These are phyloP conservation scores for Penstemon davidsonii DNA, from an alignment of 257 asterid genomes.

Conservation along the genomic window DNA sequence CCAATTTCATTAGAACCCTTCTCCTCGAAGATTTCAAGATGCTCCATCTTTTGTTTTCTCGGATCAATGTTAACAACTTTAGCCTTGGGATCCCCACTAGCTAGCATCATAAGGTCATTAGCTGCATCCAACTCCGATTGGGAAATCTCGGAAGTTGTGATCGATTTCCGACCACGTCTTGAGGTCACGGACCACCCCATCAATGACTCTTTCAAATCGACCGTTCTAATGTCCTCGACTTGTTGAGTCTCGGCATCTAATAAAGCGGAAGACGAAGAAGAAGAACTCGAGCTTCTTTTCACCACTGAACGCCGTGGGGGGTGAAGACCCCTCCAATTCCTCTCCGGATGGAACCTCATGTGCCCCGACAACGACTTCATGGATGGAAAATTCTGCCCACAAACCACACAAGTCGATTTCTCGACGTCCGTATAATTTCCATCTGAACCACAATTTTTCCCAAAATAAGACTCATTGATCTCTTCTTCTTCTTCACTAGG, in stretches of 20 bases:
- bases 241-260: constrained; percentile 5
- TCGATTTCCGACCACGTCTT: constrained; percentile 42
- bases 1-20: background rate
- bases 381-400: constrained; percentile 44
- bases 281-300: background rate
- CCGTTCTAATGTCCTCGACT: background rate
- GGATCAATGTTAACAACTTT: background rate
- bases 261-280: constrained; percentile 16
- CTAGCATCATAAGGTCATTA: constrained; percentile 36
- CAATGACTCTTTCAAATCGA: constrained; percentile 25
- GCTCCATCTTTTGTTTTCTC: background rate
- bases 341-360: constrained; percentile 56
- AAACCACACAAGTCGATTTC: constrained; percentile 27
- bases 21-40: background rate
- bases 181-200: constrained; percentile 41
- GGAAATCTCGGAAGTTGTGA: background rate
- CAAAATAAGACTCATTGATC: background rate
- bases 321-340: constrained; percentile 50
- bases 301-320: constrained; percentile 37
- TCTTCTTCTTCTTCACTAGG: background rate
- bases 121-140: constrained; percentile 24
- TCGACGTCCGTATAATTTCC: background rate
- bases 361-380: constrained; percentile 53
- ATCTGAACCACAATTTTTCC: background rate
- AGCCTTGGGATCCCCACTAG: constrained; percentile 29